These are phyloP conservation scores for Tolypocladium capitatum DNA, from an alignment of 2,329 filamentous ascomycete species.

Conservation along the genomic window DNA sequence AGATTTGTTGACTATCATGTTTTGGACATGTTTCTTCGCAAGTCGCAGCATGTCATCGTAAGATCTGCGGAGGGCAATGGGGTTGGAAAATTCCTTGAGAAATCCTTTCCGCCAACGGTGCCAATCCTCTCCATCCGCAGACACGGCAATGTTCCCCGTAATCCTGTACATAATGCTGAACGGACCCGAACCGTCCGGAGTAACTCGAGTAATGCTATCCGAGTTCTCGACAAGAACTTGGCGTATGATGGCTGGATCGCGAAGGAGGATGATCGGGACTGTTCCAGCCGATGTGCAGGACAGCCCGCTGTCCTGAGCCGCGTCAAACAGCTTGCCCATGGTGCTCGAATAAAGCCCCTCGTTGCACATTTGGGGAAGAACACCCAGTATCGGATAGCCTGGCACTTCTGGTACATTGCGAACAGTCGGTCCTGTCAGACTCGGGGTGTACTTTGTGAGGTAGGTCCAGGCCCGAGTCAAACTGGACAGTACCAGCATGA, in stretches of 20 bases:
- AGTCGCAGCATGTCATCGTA: background rate
- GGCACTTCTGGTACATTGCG: background rate
- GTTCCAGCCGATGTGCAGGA: background rate
- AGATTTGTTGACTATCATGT: background rate
- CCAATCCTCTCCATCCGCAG: slow-evolving; percentile 2
- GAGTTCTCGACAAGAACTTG: slow-evolving; percentile 1
- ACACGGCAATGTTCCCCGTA: slow-evolving; percentile 1
- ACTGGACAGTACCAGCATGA: too few species aligned
- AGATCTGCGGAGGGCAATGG: background rate
- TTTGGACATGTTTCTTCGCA: background rate
- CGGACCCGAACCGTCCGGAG: background rate
- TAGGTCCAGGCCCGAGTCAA: too few species aligned
- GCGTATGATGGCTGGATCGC: slow-evolving; percentile 1
- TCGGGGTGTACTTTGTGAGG: too few species aligned
- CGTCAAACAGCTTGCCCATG: background rate
- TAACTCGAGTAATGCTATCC: slow-evolving; percentile 1
- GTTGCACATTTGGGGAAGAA: slow-evolving; percentile 2
- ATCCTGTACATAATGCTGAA: slow-evolving; percentile 1
- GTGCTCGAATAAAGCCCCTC: background rate
- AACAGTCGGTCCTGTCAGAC: background rate
- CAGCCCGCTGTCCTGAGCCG: background rate
- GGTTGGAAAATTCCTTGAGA: background rate
- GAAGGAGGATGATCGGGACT: slow-evolving; percentile 1
- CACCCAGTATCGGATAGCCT: slow-evolving; percentile 1
- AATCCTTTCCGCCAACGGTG: slow-evolving; percentile 3